A percentile compares a stretch with the other conserved stretches of the same genome.
Evolutionary conservation across 164 flowering plant species (phyloP).

Genomic region (Magnolia sinica): DNA sequence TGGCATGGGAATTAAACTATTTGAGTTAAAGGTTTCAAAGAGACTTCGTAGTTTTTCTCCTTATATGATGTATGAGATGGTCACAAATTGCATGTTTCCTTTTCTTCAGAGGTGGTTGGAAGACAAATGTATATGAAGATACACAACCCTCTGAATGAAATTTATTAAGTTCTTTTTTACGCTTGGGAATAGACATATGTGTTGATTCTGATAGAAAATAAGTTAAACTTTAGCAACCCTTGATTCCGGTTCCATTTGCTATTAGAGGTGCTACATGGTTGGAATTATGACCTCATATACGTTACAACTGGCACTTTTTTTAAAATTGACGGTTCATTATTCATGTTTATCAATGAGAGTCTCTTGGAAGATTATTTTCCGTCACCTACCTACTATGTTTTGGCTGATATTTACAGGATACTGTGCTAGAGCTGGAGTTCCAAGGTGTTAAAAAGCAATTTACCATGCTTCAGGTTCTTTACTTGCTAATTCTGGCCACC

Average conservation of each 20-base stretch:
- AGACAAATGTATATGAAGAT: too few relatives aligned
- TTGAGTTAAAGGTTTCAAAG: background rate
- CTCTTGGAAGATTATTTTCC: background rate
- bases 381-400: background rate
- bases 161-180: too few relatives aligned
- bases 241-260: background rate
- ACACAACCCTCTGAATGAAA: too few relatives aligned
- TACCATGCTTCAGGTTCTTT: conserved; percentile 94
- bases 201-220: too few relatives aligned
- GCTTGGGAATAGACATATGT: too few relatives aligned
- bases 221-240: too few relatives aligned
- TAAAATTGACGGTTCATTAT: background rate
- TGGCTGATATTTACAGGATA: conserved; percentile 59
- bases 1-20: background rate
- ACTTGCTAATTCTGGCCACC: background rate
- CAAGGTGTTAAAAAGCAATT: conserved; percentile 91
- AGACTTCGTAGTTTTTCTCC: background rate
- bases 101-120: too few relatives aligned
- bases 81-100: background rate
- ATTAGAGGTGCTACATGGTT: background rate
- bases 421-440: conserved; percentile 95
- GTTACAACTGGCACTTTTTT: background rate
- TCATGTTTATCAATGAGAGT: background rate
- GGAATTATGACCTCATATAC: background rate
- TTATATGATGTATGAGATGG: background rate